These are phyloP conservation scores for Pyricularia sp. DNA, from an alignment of 2,329 filamentous ascomycete genomes.

Conservation along the genomic window DNA sequence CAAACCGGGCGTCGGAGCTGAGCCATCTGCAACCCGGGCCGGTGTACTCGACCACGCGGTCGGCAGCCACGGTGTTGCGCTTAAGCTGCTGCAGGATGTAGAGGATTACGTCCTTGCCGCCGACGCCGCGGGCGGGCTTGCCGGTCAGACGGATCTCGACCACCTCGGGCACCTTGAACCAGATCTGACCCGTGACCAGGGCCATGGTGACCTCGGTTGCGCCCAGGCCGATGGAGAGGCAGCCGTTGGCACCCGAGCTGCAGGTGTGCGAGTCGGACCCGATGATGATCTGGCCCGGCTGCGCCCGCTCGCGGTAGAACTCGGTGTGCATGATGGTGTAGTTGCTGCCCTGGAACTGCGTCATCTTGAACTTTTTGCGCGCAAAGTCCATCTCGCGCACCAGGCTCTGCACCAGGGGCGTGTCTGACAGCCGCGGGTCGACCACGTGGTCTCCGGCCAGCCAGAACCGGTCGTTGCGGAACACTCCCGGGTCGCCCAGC, in stretches of 20 bases:
- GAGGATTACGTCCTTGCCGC: constrained; percentile 29
- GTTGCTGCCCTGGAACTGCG: constrained; percentile 28
- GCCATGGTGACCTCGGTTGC: constrained; percentile 27
- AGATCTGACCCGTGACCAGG: constrained; percentile 27
- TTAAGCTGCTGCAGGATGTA: constrained; percentile 26
- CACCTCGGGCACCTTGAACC: constrained; percentile 28
- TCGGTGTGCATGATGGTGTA: constrained; percentile 30
- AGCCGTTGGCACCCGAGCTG: constrained; percentile 24
- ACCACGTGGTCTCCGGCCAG: constrained; percentile 38
- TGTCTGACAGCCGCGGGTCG: constrained; percentile 29
- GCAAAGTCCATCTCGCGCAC: constrained; percentile 26
- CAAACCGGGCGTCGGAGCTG: constrained; percentile 26
- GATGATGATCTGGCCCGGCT: constrained; percentile 27
- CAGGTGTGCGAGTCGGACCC: constrained; percentile 30
- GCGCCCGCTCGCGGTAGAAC: constrained; percentile 24
- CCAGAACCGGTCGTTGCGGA: constrained; percentile 40
- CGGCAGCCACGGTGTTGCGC: constrained; percentile 27
- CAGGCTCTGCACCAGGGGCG: constrained; percentile 24
- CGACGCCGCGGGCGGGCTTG: constrained; percentile 20
- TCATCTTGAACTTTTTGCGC: constrained; percentile 30
- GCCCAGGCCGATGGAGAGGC: constrained; percentile 26
- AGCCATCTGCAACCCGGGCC: constrained; percentile 22
- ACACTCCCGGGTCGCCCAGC: constrained; percentile 31
- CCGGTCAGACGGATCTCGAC: constrained; percentile 23
- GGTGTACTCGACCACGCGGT: constrained; percentile 27